Evolutionary conservation across 345 rosid genomes (phyloP), one percentile per base, ranked within the genome.

Genomic region (Barbarea vulgaris): DNA sequence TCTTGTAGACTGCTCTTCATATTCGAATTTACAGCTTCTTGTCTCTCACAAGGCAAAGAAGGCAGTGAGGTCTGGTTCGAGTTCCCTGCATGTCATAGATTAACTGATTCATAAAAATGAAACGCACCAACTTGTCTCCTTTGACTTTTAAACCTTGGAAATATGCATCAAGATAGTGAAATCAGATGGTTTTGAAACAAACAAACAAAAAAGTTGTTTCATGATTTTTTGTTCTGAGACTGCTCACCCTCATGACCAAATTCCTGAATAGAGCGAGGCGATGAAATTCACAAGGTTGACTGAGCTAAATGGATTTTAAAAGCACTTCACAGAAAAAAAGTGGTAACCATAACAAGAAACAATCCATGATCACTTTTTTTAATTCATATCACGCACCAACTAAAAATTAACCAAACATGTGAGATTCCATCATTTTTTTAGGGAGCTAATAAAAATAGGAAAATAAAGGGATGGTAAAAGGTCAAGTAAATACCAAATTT

Each of bases 401-500:
- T 18, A 10, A 34, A 51, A 39, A n/a, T 13, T 19, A 70, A n/a
- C 41, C 19, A 13, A 19, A 48, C 44, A 27, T 41, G 41, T 6
- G 37, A 74, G 22, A 31, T 24, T 12, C 13, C 4, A 56, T n/a
- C 15, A 65, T 24, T 4, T 15, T 19, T 21, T 19, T 24, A 57
- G 4, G 34, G n/a, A 74, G 27, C 8, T 42, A 28, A 18, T 31
- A 22, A 17, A 17, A 44, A n/a, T 7, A 17, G 10, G 44, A 56
- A 46, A 21, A 15, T 6, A 42, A 33, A 44, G 0, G 57, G 33
- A 51, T 28, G 51, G 24, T 25, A 52, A 41, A 30, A 60, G 7
- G 30, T 51, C 30, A 60, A 9, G 41, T 7, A 34, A 44, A 30
- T 75, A 71, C 79, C 61, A 73, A 61, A 67, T 75, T 67, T 85